A percentile compares a stretch with the other conserved stretches of the same genome.
Evolutionary conservation across 148 eudicot genomes (phyloP).

Genomic region (Rheum nobile): DNA sequence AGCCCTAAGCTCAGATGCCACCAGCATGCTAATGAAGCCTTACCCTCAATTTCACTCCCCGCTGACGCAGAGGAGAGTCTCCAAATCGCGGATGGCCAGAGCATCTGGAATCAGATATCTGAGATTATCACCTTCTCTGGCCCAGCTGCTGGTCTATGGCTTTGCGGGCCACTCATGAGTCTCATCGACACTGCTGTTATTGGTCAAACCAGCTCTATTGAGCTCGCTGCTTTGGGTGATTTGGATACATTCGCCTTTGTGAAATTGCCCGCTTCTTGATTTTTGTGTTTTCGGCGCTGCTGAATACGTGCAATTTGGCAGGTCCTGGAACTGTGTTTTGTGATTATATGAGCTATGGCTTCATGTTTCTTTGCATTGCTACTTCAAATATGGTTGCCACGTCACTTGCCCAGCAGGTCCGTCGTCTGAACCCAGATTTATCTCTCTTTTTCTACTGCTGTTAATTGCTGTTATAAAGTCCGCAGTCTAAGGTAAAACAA

Average conservation of each 20-base stretch:
- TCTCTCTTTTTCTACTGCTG: background rate
- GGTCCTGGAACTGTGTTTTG: slow-evolving; percentile 94
- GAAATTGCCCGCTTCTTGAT: background rate
- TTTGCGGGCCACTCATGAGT: slow-evolving; percentile 88
- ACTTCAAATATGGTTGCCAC: slow-evolving; percentile 95
- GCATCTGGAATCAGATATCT: slow-evolving; percentile 49
- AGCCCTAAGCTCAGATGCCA: slow-evolving; percentile 4
- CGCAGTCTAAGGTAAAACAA: background rate
- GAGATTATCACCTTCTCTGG: slow-evolving; percentile 84
- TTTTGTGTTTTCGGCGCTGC: background rate
- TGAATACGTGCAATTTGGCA: slow-evolving; percentile 11
- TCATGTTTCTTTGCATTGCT: slow-evolving; percentile 94
- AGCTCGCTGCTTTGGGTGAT: slow-evolving; percentile 84
- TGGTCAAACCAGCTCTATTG: slow-evolving; percentile 59
- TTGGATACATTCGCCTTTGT: background rate
- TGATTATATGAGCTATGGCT: slow-evolving; percentile 60
- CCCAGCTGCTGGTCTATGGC: slow-evolving; percentile 85
- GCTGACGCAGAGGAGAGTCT: background rate
- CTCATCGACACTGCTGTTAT: slow-evolving; percentile 89
- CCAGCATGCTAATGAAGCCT: background rate
- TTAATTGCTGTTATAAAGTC: no score
- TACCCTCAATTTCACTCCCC: background rate
- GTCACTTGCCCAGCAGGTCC: slow-evolving; percentile 84
- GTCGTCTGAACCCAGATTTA: no score
- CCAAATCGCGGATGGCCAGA: slow-evolving; percentile 15